Base-by-base conservation (phyloP, 2,329 filamentous ascomycete genomes). In the Phoma sp. region DNA sequence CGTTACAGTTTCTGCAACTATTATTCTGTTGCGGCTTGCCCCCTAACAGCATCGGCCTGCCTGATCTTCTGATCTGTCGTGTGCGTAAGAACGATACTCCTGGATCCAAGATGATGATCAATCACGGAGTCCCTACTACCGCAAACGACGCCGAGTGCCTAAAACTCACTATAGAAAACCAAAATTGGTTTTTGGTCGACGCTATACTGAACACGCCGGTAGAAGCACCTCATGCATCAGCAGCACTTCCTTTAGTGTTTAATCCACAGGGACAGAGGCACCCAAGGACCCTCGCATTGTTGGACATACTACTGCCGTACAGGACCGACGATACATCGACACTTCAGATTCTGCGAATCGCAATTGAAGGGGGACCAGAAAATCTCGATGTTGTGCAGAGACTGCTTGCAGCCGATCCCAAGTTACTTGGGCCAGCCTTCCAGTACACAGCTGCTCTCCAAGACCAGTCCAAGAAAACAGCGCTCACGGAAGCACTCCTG, bases 11-110 rank as follows among this genome's bases (percentile, higher is more conserved):
- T 36, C 47, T 75, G 6, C 68, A 73, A 36, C 53, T 75, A 27
- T 55, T 75, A 3, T 65, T 74, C 33, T 73, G 69, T 47, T 75
- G 72, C 44, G 71, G 73, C 13, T 56, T 75, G 15, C 59, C 66
- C 35, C 64, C 72, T 17, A 43, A 61, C 1, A 71, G 59, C 27
- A 63, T 68, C 12, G 61, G 63, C 6, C 57, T 75, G 15, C 53
- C 69, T 9, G 66, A 64, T 39, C 57, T 75, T 15, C 63, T 75
- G 3, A 57, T 71, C n/a, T 62, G 63, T 19, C 64, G 70, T n/a
- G 58, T 60, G 2, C 66, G 68, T 38, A 65, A 63, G 6, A 67
- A 74, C 29, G 65, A 71, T 22, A 65, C 65, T 12, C 39, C 49
- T 15, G 68, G 72, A 21, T 69, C 71, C n/a, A 61, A 60, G 27